These are phyloP conservation scores for Anthracocystis setariae DNA, from an alignment of 1,284 basidiomycete genomes.

Conservation along the genomic window DNA sequence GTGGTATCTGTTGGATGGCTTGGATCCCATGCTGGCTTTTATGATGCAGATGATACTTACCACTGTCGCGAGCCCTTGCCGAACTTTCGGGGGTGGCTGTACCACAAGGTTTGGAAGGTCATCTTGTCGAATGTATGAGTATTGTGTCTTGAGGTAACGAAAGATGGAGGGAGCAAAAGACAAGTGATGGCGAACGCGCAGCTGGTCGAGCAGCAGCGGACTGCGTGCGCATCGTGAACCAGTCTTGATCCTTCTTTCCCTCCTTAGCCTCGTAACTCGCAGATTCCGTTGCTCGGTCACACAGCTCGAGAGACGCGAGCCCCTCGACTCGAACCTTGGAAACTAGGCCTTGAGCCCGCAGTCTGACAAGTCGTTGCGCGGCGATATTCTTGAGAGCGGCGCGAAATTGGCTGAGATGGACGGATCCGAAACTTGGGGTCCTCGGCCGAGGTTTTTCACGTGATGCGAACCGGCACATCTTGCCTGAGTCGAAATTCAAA, in stretches of 20 bases:
- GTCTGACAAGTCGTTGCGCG: no score
- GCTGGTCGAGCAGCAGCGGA: slow-evolving; percentile 10
- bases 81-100: slow-evolving; percentile 63
- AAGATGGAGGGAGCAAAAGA: slow-evolving; percentile 38
- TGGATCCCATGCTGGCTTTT: not conserved
- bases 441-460: no score
- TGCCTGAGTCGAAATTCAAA: no score
- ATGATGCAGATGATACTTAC: slow-evolving; percentile 49
- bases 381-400: no score
- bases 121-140: slow-evolving; percentile 55
- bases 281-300: not conserved
- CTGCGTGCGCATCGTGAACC: slow-evolving; percentile 1
- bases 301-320: not conserved
- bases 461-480: no score
- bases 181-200: slow-evolving; percentile 27
- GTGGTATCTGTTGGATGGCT: slow-evolving; percentile 5
- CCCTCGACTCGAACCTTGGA: no score
- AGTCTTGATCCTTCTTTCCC: not conserved
- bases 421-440: no score
- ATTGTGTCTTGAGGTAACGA: slow-evolving; percentile 43
- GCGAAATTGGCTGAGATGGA: no score
- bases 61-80: slow-evolving; percentile 66
- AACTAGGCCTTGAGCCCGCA: no score
- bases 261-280: not conserved
- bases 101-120: slow-evolving; percentile 66